Evolutionary conservation across 1,284 basidiomycete genomes (phyloP).

Genomic region (Wolfiporia cocos): DNA sequence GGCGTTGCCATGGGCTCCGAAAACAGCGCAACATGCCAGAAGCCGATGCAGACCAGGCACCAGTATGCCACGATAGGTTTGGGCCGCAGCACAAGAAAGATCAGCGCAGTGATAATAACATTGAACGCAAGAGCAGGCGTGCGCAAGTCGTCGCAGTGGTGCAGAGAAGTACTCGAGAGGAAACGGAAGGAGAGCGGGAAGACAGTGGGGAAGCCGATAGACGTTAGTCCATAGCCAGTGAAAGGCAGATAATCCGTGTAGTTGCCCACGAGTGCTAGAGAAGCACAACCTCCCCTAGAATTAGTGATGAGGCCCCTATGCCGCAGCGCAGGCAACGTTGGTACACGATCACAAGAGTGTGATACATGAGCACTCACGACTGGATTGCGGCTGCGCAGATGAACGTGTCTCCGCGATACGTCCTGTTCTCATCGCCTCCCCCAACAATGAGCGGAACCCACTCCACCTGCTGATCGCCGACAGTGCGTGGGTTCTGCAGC

Average conservation of each 20-base stretch:
- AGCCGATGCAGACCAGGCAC: conserved; percentile 80
- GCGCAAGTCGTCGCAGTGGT: conserved; percentile 70
- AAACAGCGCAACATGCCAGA: conserved; percentile 82
- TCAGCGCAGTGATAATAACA: conserved; percentile 53
- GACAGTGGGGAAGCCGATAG: conserved; percentile 65
- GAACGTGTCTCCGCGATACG: conserved; percentile 83
- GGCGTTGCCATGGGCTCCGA: conserved; percentile 71
- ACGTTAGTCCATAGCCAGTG: conserved; percentile 59
- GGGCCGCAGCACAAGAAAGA: conserved; percentile 74
- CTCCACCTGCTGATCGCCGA: conserved; percentile 63
- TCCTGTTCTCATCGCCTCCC: conserved; percentile 62
- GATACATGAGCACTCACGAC: conserved; percentile 58
- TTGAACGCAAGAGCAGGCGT: conserved; percentile 68
- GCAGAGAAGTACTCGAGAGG: conserved; percentile 35
- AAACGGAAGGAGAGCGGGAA: conserved; percentile 63
- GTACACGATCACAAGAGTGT: no score
- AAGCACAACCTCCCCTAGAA: conserved; percentile 72
- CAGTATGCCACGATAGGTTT: conserved; percentile 68
- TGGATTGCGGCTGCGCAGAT: conserved; percentile 85
- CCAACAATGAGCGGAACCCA: conserved; percentile 79
- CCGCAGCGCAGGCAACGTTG: no score
- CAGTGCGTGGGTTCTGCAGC: conserved; percentile 70
- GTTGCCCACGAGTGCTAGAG: conserved; percentile 62
- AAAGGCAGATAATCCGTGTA: conserved; percentile 64
- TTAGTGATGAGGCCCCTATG: conserved; percentile 63